These are phyloP conservation scores for Ostreobium quekettii DNA, from an alignment of 139 green algal species.

Conservation along the genomic window DNA sequence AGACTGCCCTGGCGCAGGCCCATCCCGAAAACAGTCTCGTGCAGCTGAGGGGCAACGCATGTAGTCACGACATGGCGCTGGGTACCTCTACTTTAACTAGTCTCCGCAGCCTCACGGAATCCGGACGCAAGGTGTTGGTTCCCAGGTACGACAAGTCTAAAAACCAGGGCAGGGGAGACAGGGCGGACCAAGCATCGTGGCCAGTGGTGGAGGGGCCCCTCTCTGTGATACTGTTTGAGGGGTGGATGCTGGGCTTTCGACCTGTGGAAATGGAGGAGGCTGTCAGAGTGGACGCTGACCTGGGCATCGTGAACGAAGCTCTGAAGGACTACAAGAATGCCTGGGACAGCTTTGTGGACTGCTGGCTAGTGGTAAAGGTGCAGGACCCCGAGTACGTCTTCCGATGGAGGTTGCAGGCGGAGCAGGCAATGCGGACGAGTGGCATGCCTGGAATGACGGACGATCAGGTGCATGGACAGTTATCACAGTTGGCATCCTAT, in stretches of 20 bases:
- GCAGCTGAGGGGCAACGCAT: constrained; percentile 85
- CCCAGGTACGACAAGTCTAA: constrained; percentile 88
- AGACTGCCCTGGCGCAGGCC: constrained; percentile 33
- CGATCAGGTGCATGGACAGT: constrained; percentile 37
- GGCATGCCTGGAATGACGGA: constrained; percentile 88
- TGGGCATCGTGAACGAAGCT: constrained; percentile 57
- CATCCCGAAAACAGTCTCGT: constrained; percentile 74
- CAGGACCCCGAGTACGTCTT: constrained; percentile 58
- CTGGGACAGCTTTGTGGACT: constrained; percentile 75
- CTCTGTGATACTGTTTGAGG: constrained; percentile 92
- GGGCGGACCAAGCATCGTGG: constrained; percentile 48
- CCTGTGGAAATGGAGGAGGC: constrained; percentile 36
- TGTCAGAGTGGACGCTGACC: constrained; percentile 38
- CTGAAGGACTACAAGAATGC: constrained; percentile 66
- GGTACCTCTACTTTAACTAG: constrained; percentile 64
- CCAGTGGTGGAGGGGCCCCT: constrained; percentile 56
- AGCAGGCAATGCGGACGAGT: constrained; percentile 70
- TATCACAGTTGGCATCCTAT: too few species aligned
- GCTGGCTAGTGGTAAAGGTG: constrained; percentile 90
- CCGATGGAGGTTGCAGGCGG: constrained; percentile 73
- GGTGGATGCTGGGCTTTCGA: constrained; percentile 92
- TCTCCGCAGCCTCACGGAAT: too few species aligned
- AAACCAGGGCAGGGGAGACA: constrained; percentile 69
- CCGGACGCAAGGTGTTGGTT: too few species aligned
- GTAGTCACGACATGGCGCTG: constrained; percentile 83